Percentiles rank a stretch among this genome's conserved stretches.
These are phyloP conservation scores for Huntiella bhutanensis DNA, from an alignment of 2,329 filamentous ascomycete genomes.

Conservation along the genomic window DNA sequence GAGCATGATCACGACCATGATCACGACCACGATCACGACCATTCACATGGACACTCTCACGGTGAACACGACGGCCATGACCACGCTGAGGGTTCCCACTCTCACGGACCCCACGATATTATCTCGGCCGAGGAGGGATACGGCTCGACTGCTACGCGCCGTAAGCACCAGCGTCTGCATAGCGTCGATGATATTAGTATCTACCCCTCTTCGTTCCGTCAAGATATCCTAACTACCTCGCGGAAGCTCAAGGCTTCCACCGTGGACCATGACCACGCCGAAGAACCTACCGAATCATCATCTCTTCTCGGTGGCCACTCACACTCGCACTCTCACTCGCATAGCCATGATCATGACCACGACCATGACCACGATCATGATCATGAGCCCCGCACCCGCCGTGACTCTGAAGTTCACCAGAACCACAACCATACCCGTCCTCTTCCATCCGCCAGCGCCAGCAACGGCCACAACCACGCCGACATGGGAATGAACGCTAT, in stretches of 20 bases:
- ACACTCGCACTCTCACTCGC: neutral
- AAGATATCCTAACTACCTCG: conserved; percentile 71
- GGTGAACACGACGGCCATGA: conserved; percentile 26
- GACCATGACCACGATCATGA: conserved; percentile 8
- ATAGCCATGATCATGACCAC: conserved; percentile 10
- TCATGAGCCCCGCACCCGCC: conserved; percentile 16
- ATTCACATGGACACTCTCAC: conserved; percentile 18
- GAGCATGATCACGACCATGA: conserved; percentile 35
- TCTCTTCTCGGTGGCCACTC: conserved; percentile 27
- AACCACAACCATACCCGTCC: conserved; percentile 69
- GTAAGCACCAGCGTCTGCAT: conserved; percentile 30
- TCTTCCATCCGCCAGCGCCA: conserved; percentile 34
- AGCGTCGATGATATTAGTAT: conserved; percentile 60
- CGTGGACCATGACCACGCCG: conserved; percentile 22
- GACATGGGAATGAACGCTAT: conserved; percentile 94
- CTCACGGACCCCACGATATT: conserved; percentile 13
- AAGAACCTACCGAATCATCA: conserved; percentile 24
- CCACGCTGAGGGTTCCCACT: conserved; percentile 24
- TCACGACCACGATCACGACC: conserved; percentile 25
- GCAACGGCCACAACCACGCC: conserved; percentile 57
- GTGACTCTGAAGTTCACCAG: conserved; percentile 39
- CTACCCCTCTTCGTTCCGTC: conserved; percentile 75
- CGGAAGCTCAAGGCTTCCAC: conserved; percentile 25
- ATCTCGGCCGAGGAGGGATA: conserved; percentile 29
- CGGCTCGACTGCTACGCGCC: conserved; percentile 18